These are phyloP conservation scores for Diaporthe nobilis DNA, from an alignment of 2,329 filamentous ascomycete species.

Conservation along the genomic window DNA sequence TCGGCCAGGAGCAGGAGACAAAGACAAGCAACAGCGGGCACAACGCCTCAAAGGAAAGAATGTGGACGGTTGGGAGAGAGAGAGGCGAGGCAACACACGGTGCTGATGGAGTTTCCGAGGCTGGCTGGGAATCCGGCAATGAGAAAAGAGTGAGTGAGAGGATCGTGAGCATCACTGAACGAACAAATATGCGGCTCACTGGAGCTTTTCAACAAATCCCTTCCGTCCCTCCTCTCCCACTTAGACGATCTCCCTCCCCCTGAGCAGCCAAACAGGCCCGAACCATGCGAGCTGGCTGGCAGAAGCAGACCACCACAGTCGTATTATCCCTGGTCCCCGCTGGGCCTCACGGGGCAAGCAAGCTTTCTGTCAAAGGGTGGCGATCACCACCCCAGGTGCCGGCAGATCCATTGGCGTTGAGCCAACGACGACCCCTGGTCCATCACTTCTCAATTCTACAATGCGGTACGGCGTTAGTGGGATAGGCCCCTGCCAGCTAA, in stretches of 20 bases:
- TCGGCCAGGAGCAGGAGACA: slow-evolving; percentile 32
- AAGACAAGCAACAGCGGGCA: slow-evolving; percentile 26
- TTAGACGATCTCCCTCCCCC: neutral
- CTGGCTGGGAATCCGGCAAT: neutral
- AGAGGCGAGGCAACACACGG: slow-evolving; percentile 7
- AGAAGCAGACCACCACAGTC: neutral
- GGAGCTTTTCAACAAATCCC: slow-evolving; percentile 24
- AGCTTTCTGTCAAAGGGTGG: slow-evolving; percentile 28
- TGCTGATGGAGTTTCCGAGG: neutral
- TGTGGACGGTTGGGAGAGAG: neutral
- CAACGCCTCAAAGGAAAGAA: slow-evolving; percentile 19
- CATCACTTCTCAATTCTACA: neutral
- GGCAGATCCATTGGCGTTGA: slow-evolving; percentile 22
- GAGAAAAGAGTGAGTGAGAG: neutral
- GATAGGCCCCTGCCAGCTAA: neutral
- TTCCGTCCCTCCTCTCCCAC: neutral
- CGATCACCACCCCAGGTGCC: neutral
- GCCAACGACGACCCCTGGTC: slow-evolving; percentile 1
- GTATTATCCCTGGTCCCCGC: slow-evolving; percentile 1
- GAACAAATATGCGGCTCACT: slow-evolving; percentile 5
- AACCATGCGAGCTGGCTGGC: neutral
- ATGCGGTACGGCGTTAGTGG: neutral
- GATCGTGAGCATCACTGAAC: slow-evolving; percentile 2
- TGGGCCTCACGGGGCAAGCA: neutral
- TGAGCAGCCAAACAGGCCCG: neutral